phyloP scores from a whole-genome alignment of 768 basidiomycete genomes.

The Phaffia australis region DNA sequence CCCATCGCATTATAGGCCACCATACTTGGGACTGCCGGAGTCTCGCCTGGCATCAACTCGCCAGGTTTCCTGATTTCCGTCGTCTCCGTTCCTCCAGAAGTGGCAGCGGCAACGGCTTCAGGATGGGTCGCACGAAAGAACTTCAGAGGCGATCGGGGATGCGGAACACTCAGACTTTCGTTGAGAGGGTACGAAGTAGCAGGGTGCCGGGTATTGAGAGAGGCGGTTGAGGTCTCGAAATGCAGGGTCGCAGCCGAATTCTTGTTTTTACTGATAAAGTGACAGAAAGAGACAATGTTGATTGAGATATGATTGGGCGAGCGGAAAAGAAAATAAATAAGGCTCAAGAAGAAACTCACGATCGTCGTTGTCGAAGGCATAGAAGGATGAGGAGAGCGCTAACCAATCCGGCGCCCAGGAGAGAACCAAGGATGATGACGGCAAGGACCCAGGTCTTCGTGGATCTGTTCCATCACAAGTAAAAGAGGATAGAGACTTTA shows the following conservation, averaged over 20 bases:
- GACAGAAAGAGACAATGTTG: background rate
- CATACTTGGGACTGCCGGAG: slow-evolving; percentile 15
- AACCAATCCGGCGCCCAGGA: slow-evolving; percentile 8
- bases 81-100: slow-evolving; percentile 12
- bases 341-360: background rate
- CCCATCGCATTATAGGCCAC: slow-evolving; percentile 5
- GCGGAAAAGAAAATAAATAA: slow-evolving; percentile 1
- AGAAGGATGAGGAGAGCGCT: background rate
- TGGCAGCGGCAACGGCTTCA: background rate
- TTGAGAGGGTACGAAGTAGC: slow-evolving; percentile 3
- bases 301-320: background rate
- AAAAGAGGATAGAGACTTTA: background rate
- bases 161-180: background rate
- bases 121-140: background rate
- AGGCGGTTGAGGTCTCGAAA: background rate
- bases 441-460: slow-evolving; percentile 19
- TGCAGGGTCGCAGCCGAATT: slow-evolving; percentile 1
- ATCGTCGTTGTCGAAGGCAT: background rate
- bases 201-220: background rate
- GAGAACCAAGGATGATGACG: slow-evolving; percentile 9
- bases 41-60: slow-evolving; percentile 20
- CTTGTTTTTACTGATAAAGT: background rate
- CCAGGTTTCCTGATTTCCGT: background rate
- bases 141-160: background rate
- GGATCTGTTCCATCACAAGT: background rate